Evolutionary conservation across 257 asterid species (phyloP).

Genomic region (Solanum bulbocastanum): DNA sequence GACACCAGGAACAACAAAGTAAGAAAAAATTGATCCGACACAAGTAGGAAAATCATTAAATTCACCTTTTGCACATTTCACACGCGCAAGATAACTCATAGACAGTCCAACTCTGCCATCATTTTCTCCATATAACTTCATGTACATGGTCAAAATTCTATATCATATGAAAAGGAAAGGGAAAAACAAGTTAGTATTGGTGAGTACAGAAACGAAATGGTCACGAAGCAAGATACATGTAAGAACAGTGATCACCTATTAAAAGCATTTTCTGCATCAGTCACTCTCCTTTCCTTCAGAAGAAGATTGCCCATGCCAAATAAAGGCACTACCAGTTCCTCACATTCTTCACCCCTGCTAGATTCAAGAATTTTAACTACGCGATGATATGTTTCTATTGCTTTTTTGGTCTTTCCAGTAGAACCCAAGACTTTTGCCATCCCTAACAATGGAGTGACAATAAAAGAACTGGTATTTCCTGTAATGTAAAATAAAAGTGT

Average conservation of each 20-base stretch:
- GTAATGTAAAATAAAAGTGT: background rate
- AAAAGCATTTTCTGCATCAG: slow-evolving; percentile 66
- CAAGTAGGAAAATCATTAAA: background rate
- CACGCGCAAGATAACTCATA: slow-evolving; percentile 82
- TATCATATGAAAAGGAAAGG: slow-evolving; percentile 4
- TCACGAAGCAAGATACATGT: background rate
- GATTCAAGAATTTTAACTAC: slow-evolving; percentile 48
- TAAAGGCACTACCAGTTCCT: slow-evolving; percentile 61
- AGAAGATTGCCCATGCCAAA: slow-evolving; percentile 65
- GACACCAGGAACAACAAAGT: background rate
- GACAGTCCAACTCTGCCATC: slow-evolving; percentile 85
- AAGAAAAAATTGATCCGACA: background rate
- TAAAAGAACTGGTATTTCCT: slow-evolving; percentile 52
- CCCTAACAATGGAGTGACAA: slow-evolving; percentile 70
- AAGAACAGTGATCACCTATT: slow-evolving; percentile 33
- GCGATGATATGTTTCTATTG: slow-evolving; percentile 45
- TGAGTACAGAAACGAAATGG: background rate
- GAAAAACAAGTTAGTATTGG: slow-evolving; percentile 7
- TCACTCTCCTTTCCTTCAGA: slow-evolving; percentile 47
- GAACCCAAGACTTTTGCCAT: slow-evolving; percentile 52
- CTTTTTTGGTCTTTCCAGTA: slow-evolving; percentile 48
- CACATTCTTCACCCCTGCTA: slow-evolving; percentile 33
- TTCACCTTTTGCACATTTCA: slow-evolving; percentile 81
- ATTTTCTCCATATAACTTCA: slow-evolving; percentile 52
- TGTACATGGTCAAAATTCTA: slow-evolving; percentile 54